Conservation (phyloP, 257 asterid species). For the Plantago major region DNA sequence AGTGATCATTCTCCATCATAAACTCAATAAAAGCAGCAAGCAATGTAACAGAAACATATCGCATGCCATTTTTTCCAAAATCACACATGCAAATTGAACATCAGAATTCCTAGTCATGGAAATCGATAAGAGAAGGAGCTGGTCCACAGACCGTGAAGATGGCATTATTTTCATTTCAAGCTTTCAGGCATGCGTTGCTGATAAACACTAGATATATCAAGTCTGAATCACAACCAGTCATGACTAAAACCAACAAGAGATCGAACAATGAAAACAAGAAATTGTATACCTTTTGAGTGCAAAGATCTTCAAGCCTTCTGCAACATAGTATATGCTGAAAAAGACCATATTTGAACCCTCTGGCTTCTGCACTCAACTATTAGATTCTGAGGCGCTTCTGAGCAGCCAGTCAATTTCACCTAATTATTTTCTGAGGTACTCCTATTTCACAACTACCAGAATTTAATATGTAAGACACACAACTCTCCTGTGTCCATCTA, state of each 20-base stretch:
- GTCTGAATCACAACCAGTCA: background rate
- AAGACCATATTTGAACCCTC: no score
- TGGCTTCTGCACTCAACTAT: no score
- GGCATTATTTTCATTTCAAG: background rate
- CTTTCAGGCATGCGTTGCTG: background rate
- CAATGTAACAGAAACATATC: no score
- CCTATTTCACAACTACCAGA: no score
- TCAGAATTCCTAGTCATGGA: background rate
- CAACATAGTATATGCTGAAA: no score
- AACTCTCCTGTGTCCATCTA: no score
- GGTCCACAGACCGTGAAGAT: background rate
- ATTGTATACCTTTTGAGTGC: background rate
- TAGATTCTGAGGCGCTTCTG: no score
- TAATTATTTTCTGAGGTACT: no score
- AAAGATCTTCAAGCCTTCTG: background rate
- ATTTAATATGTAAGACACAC: no score
- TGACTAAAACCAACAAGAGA: background rate
- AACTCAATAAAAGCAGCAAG: background rate
- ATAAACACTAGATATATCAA: background rate
- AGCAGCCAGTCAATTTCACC: no score
- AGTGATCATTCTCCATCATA: slow-evolving; percentile 1
- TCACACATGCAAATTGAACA: background rate
- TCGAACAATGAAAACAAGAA: background rate
- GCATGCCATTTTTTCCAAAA: background rate
- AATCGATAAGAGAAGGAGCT: background rate